These are phyloP conservation scores for Phyllostachys edulis DNA, from an alignment of 176 grass and related monocot genomes.

Conservation along the genomic window DNA sequence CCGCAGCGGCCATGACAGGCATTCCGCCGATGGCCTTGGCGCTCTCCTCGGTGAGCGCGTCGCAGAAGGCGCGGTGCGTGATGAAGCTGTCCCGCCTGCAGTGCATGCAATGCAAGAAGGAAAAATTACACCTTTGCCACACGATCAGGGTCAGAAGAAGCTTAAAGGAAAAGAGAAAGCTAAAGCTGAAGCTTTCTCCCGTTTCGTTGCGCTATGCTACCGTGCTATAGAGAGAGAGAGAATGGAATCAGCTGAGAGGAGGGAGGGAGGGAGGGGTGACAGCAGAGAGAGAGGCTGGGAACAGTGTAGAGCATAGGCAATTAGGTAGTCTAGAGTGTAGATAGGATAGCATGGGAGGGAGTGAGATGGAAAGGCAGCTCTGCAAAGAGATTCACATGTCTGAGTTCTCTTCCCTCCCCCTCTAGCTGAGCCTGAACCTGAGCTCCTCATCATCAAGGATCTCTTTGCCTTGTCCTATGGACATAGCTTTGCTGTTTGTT, in stretches of 20 bases:
- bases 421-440: neutral
- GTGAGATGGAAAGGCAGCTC: constrained; percentile 36
- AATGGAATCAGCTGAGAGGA: neutral
- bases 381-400: constrained; percentile 49
- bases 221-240: neutral
- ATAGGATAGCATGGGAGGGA: neutral
- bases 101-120: constrained; percentile 8
- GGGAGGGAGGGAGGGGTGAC: constrained; percentile 2
- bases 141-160: constrained; percentile 17
- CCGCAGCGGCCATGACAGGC: constrained; percentile 11
- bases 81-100: constrained; percentile 99
- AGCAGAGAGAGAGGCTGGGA: neutral
- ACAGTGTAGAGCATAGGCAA: constrained; percentile 19
- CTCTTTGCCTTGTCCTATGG: constrained; percentile 26
- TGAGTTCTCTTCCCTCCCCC: neutral
- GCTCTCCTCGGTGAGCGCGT: constrained; percentile 91
- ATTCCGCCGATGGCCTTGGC: constrained; percentile 59
- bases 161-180: constrained; percentile 4
- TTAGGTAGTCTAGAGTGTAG: neutral
- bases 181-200: neutral
- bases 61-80: constrained; percentile 98
- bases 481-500: constrained; percentile 22
- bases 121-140: neutral
- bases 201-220: neutral
- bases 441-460: constrained; percentile 24